Percentiles rank a stretch among this genome's conserved stretches.
phyloP scores from a whole-genome alignment of 768 basidiomycete species.

The Trametopsis cervina region DNA sequence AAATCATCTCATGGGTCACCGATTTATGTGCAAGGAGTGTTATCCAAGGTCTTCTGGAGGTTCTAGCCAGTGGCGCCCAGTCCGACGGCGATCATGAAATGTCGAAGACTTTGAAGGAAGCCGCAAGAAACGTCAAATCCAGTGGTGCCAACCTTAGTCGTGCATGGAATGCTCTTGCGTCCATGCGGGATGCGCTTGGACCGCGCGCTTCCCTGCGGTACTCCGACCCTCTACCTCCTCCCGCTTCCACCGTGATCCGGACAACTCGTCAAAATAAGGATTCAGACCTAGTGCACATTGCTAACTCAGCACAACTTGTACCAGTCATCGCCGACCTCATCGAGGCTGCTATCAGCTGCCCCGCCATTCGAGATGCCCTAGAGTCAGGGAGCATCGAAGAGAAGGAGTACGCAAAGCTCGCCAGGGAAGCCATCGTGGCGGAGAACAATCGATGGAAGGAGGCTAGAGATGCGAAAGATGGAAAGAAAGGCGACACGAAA shows the following conservation, averaged over 20 bases:
- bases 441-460: constrained; percentile 57
- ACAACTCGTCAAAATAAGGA: constrained; percentile 33
- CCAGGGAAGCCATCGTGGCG: constrained; percentile 43
- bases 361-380: constrained; percentile 48
- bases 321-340: constrained; percentile 60
- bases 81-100: constrained; percentile 24
- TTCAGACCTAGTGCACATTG: constrained; percentile 25
- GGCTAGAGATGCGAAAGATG: constrained; percentile 31
- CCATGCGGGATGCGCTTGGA: constrained; percentile 34
- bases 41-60: constrained; percentile 51
- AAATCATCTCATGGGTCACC: constrained; percentile 48
- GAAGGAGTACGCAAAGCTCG: constrained; percentile 46
- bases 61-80: constrained; percentile 36
- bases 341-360: constrained; percentile 39
- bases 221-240: constrained; percentile 56
- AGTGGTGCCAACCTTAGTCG: constrained; percentile 51
- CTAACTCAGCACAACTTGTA: constrained; percentile 52
- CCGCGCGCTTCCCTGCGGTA: constrained; percentile 26
- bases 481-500: constrained; percentile 31
- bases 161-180: constrained; percentile 51
- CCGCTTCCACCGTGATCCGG: constrained; percentile 31
- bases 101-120: constrained; percentile 32
- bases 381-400: constrained; percentile 49
- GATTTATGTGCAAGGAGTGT: constrained; percentile 60
- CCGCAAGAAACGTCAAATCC: constrained; percentile 46